Conservation (phyloP, 2,329 filamentous ascomycete species). For the Biscogniauxia mediterranea region DNA sequence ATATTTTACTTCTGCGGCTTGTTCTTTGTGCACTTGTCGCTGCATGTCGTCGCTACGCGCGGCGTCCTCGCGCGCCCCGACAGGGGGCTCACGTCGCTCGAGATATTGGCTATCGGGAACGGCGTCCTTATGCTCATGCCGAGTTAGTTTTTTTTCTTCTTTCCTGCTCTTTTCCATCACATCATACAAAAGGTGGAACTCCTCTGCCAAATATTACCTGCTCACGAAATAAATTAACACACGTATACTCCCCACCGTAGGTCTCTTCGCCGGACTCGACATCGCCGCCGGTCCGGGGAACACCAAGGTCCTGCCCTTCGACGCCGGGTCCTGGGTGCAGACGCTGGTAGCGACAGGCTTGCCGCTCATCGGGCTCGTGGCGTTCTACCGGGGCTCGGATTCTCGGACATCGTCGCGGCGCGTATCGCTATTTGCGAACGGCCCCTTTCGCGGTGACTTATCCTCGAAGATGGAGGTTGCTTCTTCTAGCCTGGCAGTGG, state of each 20-base stretch:
- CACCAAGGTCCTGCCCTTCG: slow-evolving; percentile 42
- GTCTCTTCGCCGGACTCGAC: slow-evolving; percentile 50
- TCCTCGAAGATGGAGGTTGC: slow-evolving; percentile 1
- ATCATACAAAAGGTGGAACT: no score
- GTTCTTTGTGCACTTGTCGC: slow-evolving; percentile 51
- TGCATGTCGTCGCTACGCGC: slow-evolving; percentile 47
- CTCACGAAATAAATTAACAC: neutral
- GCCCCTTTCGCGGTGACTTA: neutral
- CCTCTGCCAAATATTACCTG: neutral
- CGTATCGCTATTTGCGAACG: slow-evolving; percentile 6
- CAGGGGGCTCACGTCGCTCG: slow-evolving; percentile 46
- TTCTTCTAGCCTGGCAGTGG: neutral
- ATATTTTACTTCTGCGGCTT: slow-evolving; percentile 55
- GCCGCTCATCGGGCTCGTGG: slow-evolving; percentile 51
- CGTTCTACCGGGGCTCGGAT: slow-evolving; percentile 30
- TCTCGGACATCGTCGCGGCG: slow-evolving; percentile 7
- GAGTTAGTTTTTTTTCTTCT: slow-evolving; percentile 36
- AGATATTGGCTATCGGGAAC: slow-evolving; percentile 55
- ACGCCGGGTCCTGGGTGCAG: slow-evolving; percentile 48
- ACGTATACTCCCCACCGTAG: slow-evolving; percentile 31
- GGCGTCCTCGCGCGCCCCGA: slow-evolving; percentile 40
- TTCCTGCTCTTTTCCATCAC: no score
- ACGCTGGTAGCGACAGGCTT: slow-evolving; percentile 52
- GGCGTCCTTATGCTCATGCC: slow-evolving; percentile 55
- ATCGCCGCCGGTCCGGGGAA: slow-evolving; percentile 46